Conservation (phyloP, 495 filamentous ascomycete genomes). For the Podospora comata region DNA sequence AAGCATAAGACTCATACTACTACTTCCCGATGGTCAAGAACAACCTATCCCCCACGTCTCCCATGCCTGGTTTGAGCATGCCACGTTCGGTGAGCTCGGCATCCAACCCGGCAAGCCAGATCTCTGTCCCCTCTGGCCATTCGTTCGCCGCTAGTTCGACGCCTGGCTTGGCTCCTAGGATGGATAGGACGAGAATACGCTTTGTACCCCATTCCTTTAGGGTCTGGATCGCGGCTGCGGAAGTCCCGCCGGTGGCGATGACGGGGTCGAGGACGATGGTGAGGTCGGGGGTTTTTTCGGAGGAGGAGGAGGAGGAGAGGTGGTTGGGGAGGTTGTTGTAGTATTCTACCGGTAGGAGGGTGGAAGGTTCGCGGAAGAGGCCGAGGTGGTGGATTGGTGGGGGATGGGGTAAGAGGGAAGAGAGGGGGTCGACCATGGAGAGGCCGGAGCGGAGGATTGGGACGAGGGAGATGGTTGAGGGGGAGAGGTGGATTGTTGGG, state of each 20-base stretch:
- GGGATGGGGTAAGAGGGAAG: conserved; percentile 65
- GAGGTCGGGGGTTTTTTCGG: conserved; percentile 49
- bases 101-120: conserved; percentile 84
- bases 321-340: conserved; percentile 96
- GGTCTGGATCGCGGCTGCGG: conserved; percentile 83
- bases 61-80: conserved; percentile 89
- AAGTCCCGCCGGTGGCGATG: conserved; percentile 89
- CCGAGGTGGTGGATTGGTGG: conserved; percentile 91
- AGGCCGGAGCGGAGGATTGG: conserved; percentile 88
- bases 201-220: conserved; percentile 86
- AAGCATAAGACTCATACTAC: conserved; percentile 7
- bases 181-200: conserved; percentile 72
- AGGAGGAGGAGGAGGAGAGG: conserved; percentile 23
- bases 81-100: conserved; percentile 64
- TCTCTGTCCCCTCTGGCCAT: conserved; percentile 70
- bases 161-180: conserved; percentile 68
- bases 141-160: conserved; percentile 64
- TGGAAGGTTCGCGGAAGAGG: conserved; percentile 81
- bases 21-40: conserved; percentile 94
- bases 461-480: conserved; percentile 71
- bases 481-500: conserved; percentile 54
- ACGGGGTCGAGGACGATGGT: conserved; percentile 88
- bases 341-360: conserved; percentile 90
- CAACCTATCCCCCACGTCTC: conserved; percentile 88
- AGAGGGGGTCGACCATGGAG: conserved; percentile 68